Base-by-base conservation (phyloP, 2,329 filamentous ascomycete genomes). In the Ascochyta pisi region DNA sequence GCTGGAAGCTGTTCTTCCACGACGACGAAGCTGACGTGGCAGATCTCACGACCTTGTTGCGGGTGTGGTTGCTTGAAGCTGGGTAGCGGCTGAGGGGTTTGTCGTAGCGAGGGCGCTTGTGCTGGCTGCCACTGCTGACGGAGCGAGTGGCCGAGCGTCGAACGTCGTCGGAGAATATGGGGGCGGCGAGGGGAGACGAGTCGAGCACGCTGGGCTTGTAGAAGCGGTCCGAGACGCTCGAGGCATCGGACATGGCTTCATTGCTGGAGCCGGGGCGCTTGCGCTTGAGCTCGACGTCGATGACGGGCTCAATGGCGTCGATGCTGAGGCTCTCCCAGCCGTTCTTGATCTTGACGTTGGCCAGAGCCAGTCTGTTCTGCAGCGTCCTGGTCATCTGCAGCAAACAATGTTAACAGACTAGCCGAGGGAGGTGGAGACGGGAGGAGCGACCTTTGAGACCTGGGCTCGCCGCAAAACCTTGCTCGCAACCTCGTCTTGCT, bases 321-420 rank as follows among this genome's bases (percentile, higher is more conserved):
- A 96, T 86, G 61, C 89, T 91, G 74, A 96, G 84, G 76, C 95
- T 91, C 78, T 97, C 90, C 88, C 92, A 96, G 74, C 93, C 93
- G 80, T 96, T 90, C 78, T 96, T 92, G 65, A 95, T 92, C 81
- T 98, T 98, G 84, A 97, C 95, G 77, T 96, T 95, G 74, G 95
- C 95, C 62, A 98, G 86, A 56, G 95, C 94, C 57, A 99, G 87
- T 62, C 94, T 91, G 81, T 96, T 92, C 79, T 98, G 92, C 51
- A 99, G 83, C 71, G 90, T 90, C 74, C 94, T 85, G 68, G 93
- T 95, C 81, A 99, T 96, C 95, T 98, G 73, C 43, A 57, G 48
- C 39, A 31, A 31, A 23, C 42, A 47, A 43, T 33, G 47, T 56
- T 48, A 56, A 27, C 53, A 51, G 26, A 24, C 26, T 43, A 27